Conservation (phyloP, 2,329 filamentous ascomycete genomes). For the Microdochium bolleyi region DNA sequence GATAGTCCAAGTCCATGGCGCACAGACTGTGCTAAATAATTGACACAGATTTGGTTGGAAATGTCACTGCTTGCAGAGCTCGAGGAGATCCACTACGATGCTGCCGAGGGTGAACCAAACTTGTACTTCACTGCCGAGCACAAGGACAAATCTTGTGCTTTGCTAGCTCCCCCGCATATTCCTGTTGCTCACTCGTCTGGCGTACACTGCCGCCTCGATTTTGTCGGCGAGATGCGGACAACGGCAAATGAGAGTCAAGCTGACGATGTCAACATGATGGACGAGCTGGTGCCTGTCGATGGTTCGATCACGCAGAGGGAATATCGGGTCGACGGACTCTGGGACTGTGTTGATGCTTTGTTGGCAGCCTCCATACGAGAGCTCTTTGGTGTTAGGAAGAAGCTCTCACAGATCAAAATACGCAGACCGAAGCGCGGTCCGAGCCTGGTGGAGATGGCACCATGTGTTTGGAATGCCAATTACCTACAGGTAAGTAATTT, state of each 20-base stretch:
- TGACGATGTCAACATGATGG: not conserved
- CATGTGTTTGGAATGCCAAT: no score
- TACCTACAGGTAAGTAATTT: no score
- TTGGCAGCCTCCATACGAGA: no score
- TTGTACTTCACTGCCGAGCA: constrained; percentile 20
- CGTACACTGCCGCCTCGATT: constrained; percentile 3
- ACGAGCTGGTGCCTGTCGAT: no score
- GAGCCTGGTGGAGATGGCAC: no score
- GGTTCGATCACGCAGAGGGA: no score
- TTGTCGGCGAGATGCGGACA: not conserved
- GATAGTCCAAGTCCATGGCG: not conserved
- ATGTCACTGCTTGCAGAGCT: constrained; percentile 15
- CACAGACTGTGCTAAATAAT: constrained; percentile 6
- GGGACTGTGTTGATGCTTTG: no score
- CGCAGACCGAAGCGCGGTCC: no score
- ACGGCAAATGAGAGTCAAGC: not conserved
- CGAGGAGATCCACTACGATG: constrained; percentile 12
- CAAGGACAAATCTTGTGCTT: constrained; percentile 16
- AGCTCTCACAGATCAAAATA: no score
- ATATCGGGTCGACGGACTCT: no score
- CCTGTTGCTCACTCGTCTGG: constrained; percentile 17
- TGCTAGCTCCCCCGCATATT: constrained; percentile 18
- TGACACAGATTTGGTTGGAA: constrained; percentile 15
- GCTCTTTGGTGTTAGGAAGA: no score
- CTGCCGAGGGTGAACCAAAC: constrained; percentile 13